Evolutionary conservation across 2,329 filamentous ascomycete genomes (phyloP), one percentile per base, ranked within the genome.

Genomic region (Talaromyces sp.): DNA sequence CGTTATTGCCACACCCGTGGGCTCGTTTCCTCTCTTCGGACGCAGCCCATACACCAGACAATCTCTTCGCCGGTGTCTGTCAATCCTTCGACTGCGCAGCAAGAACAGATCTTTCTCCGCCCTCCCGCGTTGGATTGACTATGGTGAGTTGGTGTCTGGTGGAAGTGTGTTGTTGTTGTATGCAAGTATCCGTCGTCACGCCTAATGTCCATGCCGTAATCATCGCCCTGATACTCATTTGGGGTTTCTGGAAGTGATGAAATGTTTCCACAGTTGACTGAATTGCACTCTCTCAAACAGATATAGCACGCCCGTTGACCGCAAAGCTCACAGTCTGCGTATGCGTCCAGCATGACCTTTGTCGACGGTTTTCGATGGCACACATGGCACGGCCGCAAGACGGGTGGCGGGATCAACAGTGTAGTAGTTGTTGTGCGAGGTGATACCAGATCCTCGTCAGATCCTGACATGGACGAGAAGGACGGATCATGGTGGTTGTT

Each of bases 341-440:
- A 77, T 3, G 74, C 74, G 56, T 77, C 74, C 1, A 78, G 65
- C 24, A 74, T 67, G 54, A 73, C 70, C 19, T 69, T 69, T 2
- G 74, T 78, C 9, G 74, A 75, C 10, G 75, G 75, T 52, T 70
- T 71, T 52, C 75, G 69, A 59, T 77, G 72, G 56, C 75, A 78
- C 59, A 77, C 75, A 57, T 78, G 75, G 27, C 74, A 78, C 6
- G 75, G 72, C 11, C 73, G 68, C 9, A 77, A 68, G 3, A 68
- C 66, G 1, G 69, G 66, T 6, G 69, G 62, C 21, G 71, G 60
- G 29, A 48, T 24, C 29, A 63, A 57, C 31, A 46, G 14, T 60
- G 68, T n/a, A n/a, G n/a, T n/a, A n/a, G n/a, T 60, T 61, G 69
- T 63, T 66, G 26, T 67, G 53, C 17, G 66, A 17, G 11, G 71